Evolutionary conservation across 306 rosid species (phyloP).

Genomic region (Sechiopsis laciniata): DNA sequence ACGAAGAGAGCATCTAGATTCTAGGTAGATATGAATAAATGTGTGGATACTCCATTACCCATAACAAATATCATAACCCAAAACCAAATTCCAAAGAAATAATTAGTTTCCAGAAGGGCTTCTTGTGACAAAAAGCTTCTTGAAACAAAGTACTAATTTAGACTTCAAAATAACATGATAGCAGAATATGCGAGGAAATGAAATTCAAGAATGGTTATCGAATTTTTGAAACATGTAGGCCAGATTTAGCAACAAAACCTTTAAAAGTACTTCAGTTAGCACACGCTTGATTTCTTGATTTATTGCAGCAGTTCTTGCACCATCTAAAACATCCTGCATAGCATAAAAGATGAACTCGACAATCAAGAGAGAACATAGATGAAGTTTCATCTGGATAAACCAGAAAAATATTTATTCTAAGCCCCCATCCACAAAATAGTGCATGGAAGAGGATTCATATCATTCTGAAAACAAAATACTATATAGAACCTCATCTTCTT

Average conservation of each 20-base stretch:
- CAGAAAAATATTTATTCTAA: neutral
- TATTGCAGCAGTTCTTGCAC: slow-evolving; percentile 73
- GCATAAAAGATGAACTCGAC: slow-evolving; percentile 17
- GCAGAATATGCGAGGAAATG: slow-evolving; percentile 8
- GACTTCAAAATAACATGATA: neutral
- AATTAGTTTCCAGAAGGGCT: neutral
- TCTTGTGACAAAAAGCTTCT: neutral
- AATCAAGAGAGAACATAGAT: neutral
- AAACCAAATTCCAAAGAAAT: neutral
- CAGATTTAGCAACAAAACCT: slow-evolving; percentile 39
- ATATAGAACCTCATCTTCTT: slow-evolving; percentile 79
- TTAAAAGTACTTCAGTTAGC: slow-evolving; percentile 84
- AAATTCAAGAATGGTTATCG: slow-evolving; percentile 8
- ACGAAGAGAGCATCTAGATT: too few species aligned
- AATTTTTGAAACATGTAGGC: neutral
- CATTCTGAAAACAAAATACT: slow-evolving; percentile 2
- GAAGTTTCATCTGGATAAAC: slow-evolving; percentile 8
- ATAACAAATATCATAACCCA: too few species aligned
- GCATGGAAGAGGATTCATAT: neutral
- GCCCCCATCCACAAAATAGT: neutral
- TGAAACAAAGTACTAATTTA: neutral
- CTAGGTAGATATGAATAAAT: neutral
- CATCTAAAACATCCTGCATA: slow-evolving; percentile 62
- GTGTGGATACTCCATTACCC: too few species aligned
- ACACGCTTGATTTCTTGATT: slow-evolving; percentile 86